A percentile compares a stretch with the other conserved stretches of the same genome.
Evolutionary conservation across 225 moss, liverwort and hornwort species (phyloP).

Genomic region (Polytrichum formosum): DNA sequence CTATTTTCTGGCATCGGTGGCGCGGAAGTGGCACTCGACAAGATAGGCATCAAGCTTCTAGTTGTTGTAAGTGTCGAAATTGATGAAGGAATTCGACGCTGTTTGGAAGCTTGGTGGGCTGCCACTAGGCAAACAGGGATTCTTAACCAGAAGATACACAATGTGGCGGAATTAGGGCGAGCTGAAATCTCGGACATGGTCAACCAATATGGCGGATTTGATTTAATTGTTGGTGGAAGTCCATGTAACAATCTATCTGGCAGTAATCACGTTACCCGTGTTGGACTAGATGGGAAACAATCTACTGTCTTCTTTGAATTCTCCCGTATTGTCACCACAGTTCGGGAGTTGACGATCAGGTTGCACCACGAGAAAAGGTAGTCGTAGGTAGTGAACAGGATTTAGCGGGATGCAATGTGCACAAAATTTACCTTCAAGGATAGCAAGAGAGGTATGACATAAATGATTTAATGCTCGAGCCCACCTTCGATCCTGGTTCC

Average conservation of each 20-base stretch:
- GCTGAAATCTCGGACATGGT: constrained; percentile 35
- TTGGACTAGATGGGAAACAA: constrained; percentile 57
- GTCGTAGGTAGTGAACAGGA: neutral
- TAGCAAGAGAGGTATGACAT: too few relatives aligned
- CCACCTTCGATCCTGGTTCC: too few relatives aligned
- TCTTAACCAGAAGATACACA: constrained; percentile 39
- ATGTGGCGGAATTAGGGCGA: constrained; percentile 51
- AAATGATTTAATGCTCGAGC: too few relatives aligned
- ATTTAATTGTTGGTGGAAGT: constrained; percentile 81
- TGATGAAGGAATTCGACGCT: constrained; percentile 49
- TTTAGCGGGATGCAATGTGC: too few relatives aligned
- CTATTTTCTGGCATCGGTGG: constrained; percentile 91
- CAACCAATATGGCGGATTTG: constrained; percentile 57
- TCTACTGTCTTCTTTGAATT: constrained; percentile 79
- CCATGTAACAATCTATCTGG: constrained; percentile 82
- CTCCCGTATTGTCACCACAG: constrained; percentile 59
- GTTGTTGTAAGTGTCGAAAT: constrained; percentile 85
- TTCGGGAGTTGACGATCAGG: constrained; percentile 47
- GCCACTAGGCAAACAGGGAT: constrained; percentile 54
- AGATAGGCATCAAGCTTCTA: constrained; percentile 56
- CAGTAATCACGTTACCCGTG: constrained; percentile 58
- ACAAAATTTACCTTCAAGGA: too few relatives aligned
- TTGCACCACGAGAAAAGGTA: constrained; percentile 10
- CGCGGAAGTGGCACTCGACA: constrained; percentile 84
- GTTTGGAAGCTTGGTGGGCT: constrained; percentile 76